Evolutionary conservation across 176 grass and related monocot genomes (phyloP).

Genomic region (Canna indica): DNA sequence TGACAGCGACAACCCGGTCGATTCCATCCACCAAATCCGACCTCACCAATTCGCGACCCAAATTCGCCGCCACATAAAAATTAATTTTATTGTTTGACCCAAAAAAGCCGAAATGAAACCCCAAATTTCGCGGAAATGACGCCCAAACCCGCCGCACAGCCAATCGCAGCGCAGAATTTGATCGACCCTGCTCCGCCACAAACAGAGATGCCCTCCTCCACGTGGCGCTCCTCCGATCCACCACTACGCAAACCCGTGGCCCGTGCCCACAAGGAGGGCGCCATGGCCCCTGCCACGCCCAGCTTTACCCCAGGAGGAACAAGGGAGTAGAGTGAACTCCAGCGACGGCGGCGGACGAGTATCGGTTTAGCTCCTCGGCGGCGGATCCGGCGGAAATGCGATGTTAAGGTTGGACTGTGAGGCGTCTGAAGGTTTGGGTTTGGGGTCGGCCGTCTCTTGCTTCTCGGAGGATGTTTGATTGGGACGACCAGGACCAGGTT

Average conservation of each 20-base stretch:
- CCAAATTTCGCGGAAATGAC: not conserved
- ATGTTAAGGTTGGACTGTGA: not conserved
- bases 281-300: not conserved
- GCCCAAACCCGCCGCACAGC: not conserved
- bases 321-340: too few relatives aligned
- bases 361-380: not conserved
- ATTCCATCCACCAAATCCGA: too few relatives aligned
- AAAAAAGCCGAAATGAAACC: not conserved
- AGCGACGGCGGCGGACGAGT: not conserved
- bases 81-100: too few relatives aligned
- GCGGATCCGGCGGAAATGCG: conserved; percentile 16
- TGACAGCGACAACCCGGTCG: too few relatives aligned
- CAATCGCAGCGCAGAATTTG: conserved; percentile 39
- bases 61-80: too few relatives aligned
- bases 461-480: conserved; percentile 21
- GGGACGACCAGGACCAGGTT: conserved; percentile 19
- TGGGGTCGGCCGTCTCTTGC: not conserved
- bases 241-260: conserved; percentile 5
- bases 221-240: conserved; percentile 27
- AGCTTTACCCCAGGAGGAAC: too few relatives aligned
- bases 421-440: not conserved
- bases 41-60: too few relatives aligned
- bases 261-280: conserved; percentile 11
- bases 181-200: conserved; percentile 45
- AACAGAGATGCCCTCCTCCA: conserved; percentile 34